Evolutionary conservation across 306 rosid genomes (phyloP).

Genomic region (Acmispon strigosus): DNA sequence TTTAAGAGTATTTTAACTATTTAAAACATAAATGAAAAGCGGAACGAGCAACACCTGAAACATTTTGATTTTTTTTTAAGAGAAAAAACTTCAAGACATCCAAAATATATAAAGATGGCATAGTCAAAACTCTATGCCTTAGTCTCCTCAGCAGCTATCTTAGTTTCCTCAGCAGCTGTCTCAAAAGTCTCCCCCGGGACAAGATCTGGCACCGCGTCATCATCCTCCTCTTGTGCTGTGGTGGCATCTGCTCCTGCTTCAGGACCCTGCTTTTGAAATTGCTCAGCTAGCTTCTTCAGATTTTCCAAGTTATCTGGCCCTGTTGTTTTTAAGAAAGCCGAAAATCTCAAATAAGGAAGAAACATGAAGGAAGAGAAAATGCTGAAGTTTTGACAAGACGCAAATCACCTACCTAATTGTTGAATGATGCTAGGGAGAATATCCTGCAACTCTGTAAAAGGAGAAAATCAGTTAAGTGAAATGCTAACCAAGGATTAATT

Average conservation of each 20-base stretch:
- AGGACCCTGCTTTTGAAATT: constrained; percentile 74
- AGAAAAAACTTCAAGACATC: neutral
- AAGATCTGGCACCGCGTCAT: constrained; percentile 58
- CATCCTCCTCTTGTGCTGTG: constrained; percentile 48
- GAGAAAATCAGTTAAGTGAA: neutral
- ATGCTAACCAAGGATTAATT: neutral
- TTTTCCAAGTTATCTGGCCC: constrained; percentile 90
- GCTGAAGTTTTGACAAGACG: neutral
- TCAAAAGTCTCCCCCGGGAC: constrained; percentile 77
- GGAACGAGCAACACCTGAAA: constrained; percentile 21
- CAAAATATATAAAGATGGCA: constrained; percentile 24
- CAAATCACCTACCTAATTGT: constrained; percentile 54
- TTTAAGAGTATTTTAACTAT: constrained; percentile 7
- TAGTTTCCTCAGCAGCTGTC: constrained; percentile 65
- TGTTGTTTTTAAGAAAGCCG: constrained; percentile 10
- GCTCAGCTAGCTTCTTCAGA: constrained; percentile 78
- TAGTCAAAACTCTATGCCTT: constrained; percentile 19
- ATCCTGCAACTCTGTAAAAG: constrained; percentile 73
- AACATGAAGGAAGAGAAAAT: neutral
- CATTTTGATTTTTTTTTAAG: neutral
- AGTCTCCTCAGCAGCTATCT: neutral
- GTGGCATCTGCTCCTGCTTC: constrained; percentile 50
- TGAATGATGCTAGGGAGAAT: constrained; percentile 77
- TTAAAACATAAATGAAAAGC: constrained; percentile 11
- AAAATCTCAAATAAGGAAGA: neutral